Evolutionary conservation across 2,329 filamentous ascomycete genomes (phyloP).

Genomic region (Elsinoe batatas): DNA sequence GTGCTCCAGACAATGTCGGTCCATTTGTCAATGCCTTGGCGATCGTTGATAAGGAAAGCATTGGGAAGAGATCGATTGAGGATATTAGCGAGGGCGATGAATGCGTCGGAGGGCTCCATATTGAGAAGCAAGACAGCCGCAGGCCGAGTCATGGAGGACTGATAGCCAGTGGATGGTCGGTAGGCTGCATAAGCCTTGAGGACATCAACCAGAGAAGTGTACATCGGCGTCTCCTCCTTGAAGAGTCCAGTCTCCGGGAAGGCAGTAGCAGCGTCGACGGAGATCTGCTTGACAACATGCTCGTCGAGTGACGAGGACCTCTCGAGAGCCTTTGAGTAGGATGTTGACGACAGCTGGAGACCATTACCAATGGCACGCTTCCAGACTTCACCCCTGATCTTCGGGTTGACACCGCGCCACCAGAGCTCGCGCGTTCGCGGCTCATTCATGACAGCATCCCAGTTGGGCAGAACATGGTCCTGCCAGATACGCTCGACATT

Average conservation of each 20-base stretch:
- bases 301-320: constrained; percentile 55
- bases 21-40: constrained; percentile 56
- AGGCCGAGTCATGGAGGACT: constrained; percentile 63
- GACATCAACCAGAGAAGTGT: constrained; percentile 59
- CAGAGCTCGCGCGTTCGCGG: constrained; percentile 64
- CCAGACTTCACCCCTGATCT: constrained; percentile 62
- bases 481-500: constrained; percentile 57
- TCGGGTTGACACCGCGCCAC: constrained; percentile 69
- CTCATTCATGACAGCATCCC: constrained; percentile 60
- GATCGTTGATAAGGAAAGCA: constrained; percentile 63
- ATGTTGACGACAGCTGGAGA: constrained; percentile 54
- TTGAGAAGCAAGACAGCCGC: constrained; percentile 66
- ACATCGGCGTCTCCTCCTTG: constrained; percentile 54
- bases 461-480: constrained; percentile 64
- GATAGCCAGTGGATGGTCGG: constrained; percentile 69
- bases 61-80: constrained; percentile 66
- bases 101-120: constrained; percentile 54
- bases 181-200: constrained; percentile 75
- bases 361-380: constrained; percentile 62
- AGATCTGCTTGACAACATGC: constrained; percentile 48
- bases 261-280: constrained; percentile 54
- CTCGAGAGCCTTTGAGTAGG: constrained; percentile 60
- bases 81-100: constrained; percentile 64
- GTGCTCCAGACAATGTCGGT: constrained; percentile 61
- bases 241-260: constrained; percentile 68